Evolutionary conservation across 225 moss, liverwort and hornwort species (phyloP).

Genomic region (Sphagnum tenellum): DNA sequence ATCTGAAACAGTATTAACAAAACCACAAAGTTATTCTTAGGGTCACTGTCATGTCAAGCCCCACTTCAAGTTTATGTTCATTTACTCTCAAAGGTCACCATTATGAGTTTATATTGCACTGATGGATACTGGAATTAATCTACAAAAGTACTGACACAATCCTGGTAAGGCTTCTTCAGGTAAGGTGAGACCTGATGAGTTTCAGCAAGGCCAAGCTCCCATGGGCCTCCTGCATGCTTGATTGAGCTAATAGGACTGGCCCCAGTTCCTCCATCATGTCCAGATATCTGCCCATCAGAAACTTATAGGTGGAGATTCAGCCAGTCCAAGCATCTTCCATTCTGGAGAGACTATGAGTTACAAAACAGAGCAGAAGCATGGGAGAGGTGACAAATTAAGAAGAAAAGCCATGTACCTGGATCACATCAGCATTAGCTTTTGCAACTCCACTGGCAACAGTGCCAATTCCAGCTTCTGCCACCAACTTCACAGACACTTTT

Average conservation of each 20-base stretch:
- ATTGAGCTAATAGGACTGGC: conserved; percentile 99
- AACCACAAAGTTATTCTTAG: too few relatives aligned
- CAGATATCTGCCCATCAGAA: conserved; percentile 65
- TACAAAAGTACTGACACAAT: neutral
- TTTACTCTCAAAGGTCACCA: neutral
- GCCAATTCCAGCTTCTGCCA: conserved; percentile 92
- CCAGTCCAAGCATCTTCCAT: neutral
- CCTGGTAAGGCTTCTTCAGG: neutral
- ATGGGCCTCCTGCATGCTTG: conserved; percentile 98
- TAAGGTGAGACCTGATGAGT: conserved; percentile 58
- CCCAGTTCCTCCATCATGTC: conserved; percentile 97
- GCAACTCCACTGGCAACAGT: conserved; percentile 96
- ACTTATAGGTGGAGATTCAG: neutral
- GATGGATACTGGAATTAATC: neutral
- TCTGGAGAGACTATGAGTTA: neutral
- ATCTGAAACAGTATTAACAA: too few relatives aligned
- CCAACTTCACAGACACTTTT: conserved; percentile 96
- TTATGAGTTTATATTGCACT: neutral
- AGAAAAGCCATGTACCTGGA: conserved; percentile 42
- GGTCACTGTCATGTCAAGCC: too few relatives aligned
- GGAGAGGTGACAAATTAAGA: too few relatives aligned
- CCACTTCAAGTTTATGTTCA: too few relatives aligned
- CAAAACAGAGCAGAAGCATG: too few relatives aligned
- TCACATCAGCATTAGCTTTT: conserved; percentile 87
- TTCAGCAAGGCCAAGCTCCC: conserved; percentile 98